phyloP scores from a whole-genome alignment of 495 filamentous ascomycete species.

The Penicillium samsonianum region DNA sequence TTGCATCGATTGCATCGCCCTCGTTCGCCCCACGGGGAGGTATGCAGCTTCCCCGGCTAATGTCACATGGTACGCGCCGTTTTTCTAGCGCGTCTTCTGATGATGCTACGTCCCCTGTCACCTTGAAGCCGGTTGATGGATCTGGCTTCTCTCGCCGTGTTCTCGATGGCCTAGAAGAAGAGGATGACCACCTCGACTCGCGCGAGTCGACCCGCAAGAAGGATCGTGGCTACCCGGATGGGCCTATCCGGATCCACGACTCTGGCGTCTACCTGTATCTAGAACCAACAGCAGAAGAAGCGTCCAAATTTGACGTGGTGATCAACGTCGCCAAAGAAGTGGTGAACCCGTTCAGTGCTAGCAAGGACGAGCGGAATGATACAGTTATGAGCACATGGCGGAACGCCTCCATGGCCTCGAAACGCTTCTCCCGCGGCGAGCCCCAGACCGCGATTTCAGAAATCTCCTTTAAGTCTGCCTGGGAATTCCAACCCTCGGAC shows the following conservation, averaged over 20 bases:
- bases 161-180: slow-evolving; percentile 60
- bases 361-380: slow-evolving; percentile 33
- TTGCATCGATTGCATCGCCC: slow-evolving; percentile 59
- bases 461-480: slow-evolving; percentile 71
- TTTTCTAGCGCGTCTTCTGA: slow-evolving; percentile 28
- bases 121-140: slow-evolving; percentile 28
- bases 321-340: slow-evolving; percentile 97
- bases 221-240: slow-evolving; percentile 86
- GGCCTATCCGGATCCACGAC: slow-evolving; percentile 88
- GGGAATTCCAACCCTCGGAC: slow-evolving; percentile 51
- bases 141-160: slow-evolving; percentile 26
- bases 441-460: slow-evolving; percentile 72
- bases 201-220: slow-evolving; percentile 61
- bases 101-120: slow-evolving; percentile 32
- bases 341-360: slow-evolving; percentile 71
- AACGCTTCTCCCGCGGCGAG: slow-evolving; percentile 51
- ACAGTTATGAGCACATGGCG: slow-evolving; percentile 48
- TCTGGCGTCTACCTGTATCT: slow-evolving; percentile 91
- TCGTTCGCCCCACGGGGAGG: slow-evolving; percentile 60
- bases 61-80: slow-evolving; percentile 34
- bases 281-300: slow-evolving; percentile 85
- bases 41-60: slow-evolving; percentile 61
- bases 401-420: slow-evolving; percentile 35
- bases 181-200: slow-evolving; percentile 75
- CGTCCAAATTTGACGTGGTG: slow-evolving; percentile 83